Percentiles rank a stretch among this genome's conserved stretches.
Evolutionary conservation across 2,329 filamentous ascomycete species (phyloP).

Genomic region (Eutypa lata): DNA sequence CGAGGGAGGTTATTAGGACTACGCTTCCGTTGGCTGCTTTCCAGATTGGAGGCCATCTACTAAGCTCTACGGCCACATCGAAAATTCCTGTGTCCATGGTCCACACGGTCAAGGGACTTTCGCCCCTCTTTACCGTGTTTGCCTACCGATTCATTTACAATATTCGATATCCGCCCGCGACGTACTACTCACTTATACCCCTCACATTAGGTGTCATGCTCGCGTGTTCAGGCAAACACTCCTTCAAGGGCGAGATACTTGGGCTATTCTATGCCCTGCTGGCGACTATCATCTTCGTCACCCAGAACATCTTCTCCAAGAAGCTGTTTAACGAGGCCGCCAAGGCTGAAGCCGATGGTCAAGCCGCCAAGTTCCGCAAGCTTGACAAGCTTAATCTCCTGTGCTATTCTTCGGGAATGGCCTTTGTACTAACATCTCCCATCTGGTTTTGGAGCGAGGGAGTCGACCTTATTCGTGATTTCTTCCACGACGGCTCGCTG

Average conservation of each 20-base stretch:
- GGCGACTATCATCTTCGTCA: conserved; percentile 92
- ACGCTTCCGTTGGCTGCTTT: conserved; percentile 91
- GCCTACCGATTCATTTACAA: conserved; percentile 88
- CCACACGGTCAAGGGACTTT: conserved; percentile 97
- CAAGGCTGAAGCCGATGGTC: conserved; percentile 73
- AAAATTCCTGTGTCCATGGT: conserved; percentile 96
- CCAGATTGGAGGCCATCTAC: conserved; percentile 87
- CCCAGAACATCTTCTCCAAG: conserved; percentile 98
- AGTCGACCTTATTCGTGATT: conserved; percentile 70
- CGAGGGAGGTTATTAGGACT: conserved; percentile 75
- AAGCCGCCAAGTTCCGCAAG: conserved; percentile 64
- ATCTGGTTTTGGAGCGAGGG: conserved; percentile 95
- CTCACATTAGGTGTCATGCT: conserved; percentile 93
- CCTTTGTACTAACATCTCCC: conserved; percentile 81
- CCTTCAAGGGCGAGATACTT: conserved; percentile 79
- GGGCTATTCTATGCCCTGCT: conserved; percentile 87
- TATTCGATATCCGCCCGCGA: conserved; percentile 81
- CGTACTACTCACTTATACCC: conserved; percentile 86
- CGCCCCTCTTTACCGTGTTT: conserved; percentile 89
- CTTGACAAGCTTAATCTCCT: conserved; percentile 95
- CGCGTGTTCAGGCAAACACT: conserved; percentile 80
- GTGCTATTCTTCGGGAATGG: conserved; percentile 93
- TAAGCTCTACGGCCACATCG: conserved; percentile 90
- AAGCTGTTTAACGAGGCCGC: conserved; percentile 94
- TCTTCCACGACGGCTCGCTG: conserved; percentile 77